Evolutionary conservation across 768 basidiomycete species (phyloP), one percentile per base, ranked within the genome.

Genomic region (Leccinum ochraceum): DNA sequence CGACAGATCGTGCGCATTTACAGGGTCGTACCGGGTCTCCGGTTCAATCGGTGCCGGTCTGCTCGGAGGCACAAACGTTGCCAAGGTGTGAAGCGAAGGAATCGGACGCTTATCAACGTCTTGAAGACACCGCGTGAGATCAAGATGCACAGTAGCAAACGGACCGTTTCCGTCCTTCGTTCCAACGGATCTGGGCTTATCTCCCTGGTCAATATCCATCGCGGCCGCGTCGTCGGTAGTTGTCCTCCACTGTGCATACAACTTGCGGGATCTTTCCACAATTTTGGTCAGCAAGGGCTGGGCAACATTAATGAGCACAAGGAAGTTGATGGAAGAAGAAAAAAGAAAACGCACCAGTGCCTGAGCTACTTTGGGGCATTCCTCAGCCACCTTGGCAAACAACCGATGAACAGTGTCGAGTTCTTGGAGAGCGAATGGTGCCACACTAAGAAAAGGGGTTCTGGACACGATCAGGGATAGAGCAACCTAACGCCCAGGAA

Each of bases 381-480:
- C 79, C 57, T 79, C 78, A 17, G 82, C 81, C 10, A 85, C 86
- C 51, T 81, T 79, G 56, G 74, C 71, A 73, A 88, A 89, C 36
- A 90, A 73, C 34, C 78, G 76, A 60, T 82, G 82, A 4, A 83
- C 83, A 24, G 79, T 78, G 53, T 86, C 86, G 24, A 90, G 75
- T 62, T 87, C 83, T 64, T 81, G 79, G 34, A 89, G 74, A 2
- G 87, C 88, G 69, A 80, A 80, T 13, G 80, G 78, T 1, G 86
- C 83, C 37, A 88, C 75, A 24, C 83, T 78, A 16, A 83, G 79
- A 11, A 80, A 79, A 5, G 88, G 86, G 22, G 85, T 82, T 30
- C 88, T 83, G 50, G 83, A 82, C 24, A 87, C 82, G 62, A 89
- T 79, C 55, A 90, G 73, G 9, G 86, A 86, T 30, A 90, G 71